Evolutionary conservation across 129 eudicot species (phyloP).

Genomic region (Pulicaria dysenterica): DNA sequence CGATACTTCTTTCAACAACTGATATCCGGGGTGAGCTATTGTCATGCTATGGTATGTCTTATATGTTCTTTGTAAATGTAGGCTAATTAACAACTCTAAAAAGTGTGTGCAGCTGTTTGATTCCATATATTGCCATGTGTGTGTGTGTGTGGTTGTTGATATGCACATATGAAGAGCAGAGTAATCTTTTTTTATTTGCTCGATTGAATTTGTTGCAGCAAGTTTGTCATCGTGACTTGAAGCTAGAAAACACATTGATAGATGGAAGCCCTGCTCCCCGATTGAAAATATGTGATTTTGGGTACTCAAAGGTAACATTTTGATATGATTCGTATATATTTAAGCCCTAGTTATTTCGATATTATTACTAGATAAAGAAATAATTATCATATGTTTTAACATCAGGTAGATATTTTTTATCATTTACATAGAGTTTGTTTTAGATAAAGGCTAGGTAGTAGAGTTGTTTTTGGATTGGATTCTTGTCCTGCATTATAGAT

Average conservation of each 20-base stretch:
- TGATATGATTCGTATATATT: too few species aligned
- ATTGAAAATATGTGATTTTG: constrained; percentile 77
- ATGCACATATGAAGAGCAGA: constrained; percentile 4
- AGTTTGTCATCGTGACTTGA: constrained; percentile 82
- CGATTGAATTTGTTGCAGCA: constrained; percentile 50
- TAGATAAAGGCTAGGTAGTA: too few species aligned
- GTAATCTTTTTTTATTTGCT: constrained; percentile 6
- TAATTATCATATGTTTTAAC: too few species aligned
- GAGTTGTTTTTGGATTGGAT: too few species aligned
- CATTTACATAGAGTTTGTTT: too few species aligned
- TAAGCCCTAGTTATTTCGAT: too few species aligned
- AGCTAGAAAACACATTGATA: constrained; percentile 72
- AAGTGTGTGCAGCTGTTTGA: neutral
- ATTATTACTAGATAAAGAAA: too few species aligned
- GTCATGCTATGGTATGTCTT: constrained; percentile 58
- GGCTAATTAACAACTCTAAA: neutral
- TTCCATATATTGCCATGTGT: neutral
- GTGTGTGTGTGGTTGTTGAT: neutral
- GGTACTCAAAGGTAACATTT: constrained; percentile 67
- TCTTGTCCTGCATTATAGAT: too few species aligned
- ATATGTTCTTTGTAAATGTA: neutral
- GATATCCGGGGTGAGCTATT: constrained; percentile 68
- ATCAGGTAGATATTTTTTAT: too few species aligned
- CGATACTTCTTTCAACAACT: constrained; percentile 58
- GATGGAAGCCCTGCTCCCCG: constrained; percentile 81